Conservation (phyloP, 176 grass and related monocot species). For the Chloris gayana region DNA sequence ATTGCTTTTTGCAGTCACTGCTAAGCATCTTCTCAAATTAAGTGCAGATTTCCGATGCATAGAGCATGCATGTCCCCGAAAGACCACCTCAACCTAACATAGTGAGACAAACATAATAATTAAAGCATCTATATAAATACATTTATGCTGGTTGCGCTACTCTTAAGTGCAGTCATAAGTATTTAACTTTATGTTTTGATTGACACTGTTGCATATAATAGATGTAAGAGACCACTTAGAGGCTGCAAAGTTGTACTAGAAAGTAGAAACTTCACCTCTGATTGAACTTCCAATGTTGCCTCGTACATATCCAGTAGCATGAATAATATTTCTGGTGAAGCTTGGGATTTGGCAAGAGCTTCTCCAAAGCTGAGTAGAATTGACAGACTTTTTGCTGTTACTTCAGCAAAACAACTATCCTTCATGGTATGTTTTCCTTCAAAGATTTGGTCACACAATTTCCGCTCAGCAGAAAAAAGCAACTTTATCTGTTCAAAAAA, state of each 20-base stretch:
- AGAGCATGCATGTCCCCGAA: slow-evolving; percentile 49
- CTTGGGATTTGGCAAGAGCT: slow-evolving; percentile 59
- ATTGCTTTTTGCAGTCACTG: slow-evolving; percentile 34
- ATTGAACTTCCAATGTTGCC: slow-evolving; percentile 55
- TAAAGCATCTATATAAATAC: not conserved
- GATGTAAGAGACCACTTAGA: not conserved
- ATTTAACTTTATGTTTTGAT: not conserved
- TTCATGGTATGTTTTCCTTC: slow-evolving; percentile 42
- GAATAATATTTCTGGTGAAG: slow-evolving; percentile 56
- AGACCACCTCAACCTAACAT: slow-evolving; percentile 62
- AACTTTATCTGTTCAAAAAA: slow-evolving; percentile 58
- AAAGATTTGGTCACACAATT: slow-evolving; percentile 69
- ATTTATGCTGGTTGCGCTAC: not conserved
- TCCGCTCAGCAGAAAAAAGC: slow-evolving; percentile 64
- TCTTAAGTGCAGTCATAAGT: not conserved
- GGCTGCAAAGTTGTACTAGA: not conserved
- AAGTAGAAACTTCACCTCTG: slow-evolving; percentile 54
- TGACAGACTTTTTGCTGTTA: slow-evolving; percentile 52
- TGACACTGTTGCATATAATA: not conserved
- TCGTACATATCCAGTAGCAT: slow-evolving; percentile 70
- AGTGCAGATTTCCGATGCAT: slow-evolving; percentile 43
- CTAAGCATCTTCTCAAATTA: slow-evolving; percentile 49
- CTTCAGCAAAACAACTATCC: slow-evolving; percentile 64
- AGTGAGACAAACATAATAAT: not conserved
- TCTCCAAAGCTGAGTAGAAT: slow-evolving; percentile 67